These are phyloP conservation scores for Dactylellina haptotyla DNA, from an alignment of 2,329 filamentous ascomycete species.

Conservation along the genomic window DNA sequence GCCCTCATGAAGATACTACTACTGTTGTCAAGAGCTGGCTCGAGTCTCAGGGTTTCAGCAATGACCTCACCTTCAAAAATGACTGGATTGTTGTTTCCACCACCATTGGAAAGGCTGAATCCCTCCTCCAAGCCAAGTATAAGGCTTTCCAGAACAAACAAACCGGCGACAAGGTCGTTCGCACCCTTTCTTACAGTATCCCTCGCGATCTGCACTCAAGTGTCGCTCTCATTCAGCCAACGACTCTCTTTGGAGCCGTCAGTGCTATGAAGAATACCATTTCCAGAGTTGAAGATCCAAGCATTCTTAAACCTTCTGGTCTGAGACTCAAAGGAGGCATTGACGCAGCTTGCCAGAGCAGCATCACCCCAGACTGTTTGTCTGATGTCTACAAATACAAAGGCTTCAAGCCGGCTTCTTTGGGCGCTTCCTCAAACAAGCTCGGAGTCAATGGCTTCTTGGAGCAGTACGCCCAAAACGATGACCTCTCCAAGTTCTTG, in stretches of 20 bases:
- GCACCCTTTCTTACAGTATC: conserved; percentile 67
- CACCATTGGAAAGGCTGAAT: conserved; percentile 57
- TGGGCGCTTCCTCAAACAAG: conserved; percentile 25
- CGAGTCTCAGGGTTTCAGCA: conserved; percentile 61
- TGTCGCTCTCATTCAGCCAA: conserved; percentile 73
- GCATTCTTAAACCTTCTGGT: conserved; percentile 1
- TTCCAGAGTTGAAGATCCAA: conserved; percentile 17
- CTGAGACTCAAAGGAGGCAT: conserved; percentile 2
- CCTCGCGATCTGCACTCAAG: conserved; percentile 67
- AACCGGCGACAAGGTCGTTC: conserved; percentile 54
- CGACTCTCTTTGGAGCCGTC: conserved; percentile 67
- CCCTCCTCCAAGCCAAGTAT: conserved; percentile 58
- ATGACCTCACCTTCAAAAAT: conserved; percentile 61
- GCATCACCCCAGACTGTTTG: conserved; percentile 60
- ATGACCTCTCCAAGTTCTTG: conserved; percentile 64
- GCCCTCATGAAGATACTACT: conserved; percentile 61
- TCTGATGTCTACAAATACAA: conserved; percentile 59
- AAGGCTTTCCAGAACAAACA: conserved; percentile 57
- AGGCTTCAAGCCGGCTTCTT: conserved; percentile 40
- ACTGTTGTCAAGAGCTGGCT: conserved; percentile 64
- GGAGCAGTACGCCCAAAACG: conserved; percentile 58
- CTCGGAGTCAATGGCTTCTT: conserved; percentile 58
- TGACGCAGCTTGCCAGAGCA: conserved; percentile 57
- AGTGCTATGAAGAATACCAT: conserved; percentile 48
- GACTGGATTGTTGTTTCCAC: conserved; percentile 59